Evolutionary conservation across 2,329 filamentous ascomycete genomes (phyloP), one percentile per base, ranked within the genome.

Genomic region (Xylaria sp.): DNA sequence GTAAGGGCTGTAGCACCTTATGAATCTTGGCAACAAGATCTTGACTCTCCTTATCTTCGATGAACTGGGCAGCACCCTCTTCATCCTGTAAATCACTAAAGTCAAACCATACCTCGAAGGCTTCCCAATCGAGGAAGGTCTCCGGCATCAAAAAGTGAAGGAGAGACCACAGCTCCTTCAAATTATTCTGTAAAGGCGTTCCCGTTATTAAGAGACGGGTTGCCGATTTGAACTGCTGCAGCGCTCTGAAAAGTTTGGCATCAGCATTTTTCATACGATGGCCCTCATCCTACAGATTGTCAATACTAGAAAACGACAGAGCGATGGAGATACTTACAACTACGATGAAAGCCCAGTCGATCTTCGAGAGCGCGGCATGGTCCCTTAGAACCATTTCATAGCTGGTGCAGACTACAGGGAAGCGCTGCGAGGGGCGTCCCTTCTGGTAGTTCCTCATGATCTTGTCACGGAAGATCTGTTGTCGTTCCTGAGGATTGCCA

Each of bases 251-350:
- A 0, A 99, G 79, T 53, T 91, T 90, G 24, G 93, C 95, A 45
- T 97, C 92, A 59, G 96, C 88, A 61, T 99, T 99, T 76, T 99
- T 99, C 81, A 99, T 87, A 1, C 94, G 88, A 69, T 99, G 94
- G 0, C 94, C 94, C 74, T 99, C 94, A 63, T 99, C 93, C 86
- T 90, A 34, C 41, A 11, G 7, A 4, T 5, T 38, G 67, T 69
- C 29, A 71, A 50, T 16, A 38, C 5, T 41, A 9, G 8, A 16
- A 16, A 1, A 19, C 19, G 6, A 11, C 13, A 1, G 13, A 6
- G 7, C 24, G 17, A 11, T 2, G 4, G 44, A 2, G 4, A 17
- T 7, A 72, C 83, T 69, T 73, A 89, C 88, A 57, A 99, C 96
- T 62, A 99, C 94, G 66, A 99, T 97, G 64, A 96, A 97, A 49